These are phyloP conservation scores for Podaxis rugospora DNA, from an alignment of 768 basidiomycete genomes.

Conservation along the genomic window DNA sequence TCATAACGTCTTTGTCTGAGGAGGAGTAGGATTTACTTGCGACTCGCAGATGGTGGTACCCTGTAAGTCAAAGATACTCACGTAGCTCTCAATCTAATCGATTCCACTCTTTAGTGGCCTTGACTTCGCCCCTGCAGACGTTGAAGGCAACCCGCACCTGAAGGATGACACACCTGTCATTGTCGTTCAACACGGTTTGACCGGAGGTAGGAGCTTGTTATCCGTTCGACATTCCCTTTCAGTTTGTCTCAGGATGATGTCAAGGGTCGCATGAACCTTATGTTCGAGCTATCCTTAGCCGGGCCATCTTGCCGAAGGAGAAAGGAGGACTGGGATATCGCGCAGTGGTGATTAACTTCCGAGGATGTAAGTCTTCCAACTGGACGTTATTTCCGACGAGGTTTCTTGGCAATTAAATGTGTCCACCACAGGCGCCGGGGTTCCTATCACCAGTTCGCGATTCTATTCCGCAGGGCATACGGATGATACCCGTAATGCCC, in stretches of 20 bases:
- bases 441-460: slow-evolving; percentile 76
- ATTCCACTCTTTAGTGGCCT: slow-evolving; percentile 41
- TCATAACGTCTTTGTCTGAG: background rate
- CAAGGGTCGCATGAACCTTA: slow-evolving; percentile 88
- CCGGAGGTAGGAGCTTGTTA: slow-evolving; percentile 35
- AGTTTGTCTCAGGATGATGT: background rate
- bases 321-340: slow-evolving; percentile 90
- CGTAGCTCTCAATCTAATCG: slow-evolving; percentile 3
- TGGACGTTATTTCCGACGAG: background rate
- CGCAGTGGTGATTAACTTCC: slow-evolving; percentile 87
- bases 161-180: slow-evolving; percentile 46
- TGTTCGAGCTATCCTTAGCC: slow-evolving; percentile 75
- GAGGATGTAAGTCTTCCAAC: slow-evolving; percentile 65
- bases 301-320: slow-evolving; percentile 62
- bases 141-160: slow-evolving; percentile 20
- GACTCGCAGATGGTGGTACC: slow-evolving; percentile 59
- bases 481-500: slow-evolving; percentile 79
- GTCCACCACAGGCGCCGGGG: slow-evolving; percentile 63
- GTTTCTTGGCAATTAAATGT: slow-evolving; percentile 14
- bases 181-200: slow-evolving; percentile 54
- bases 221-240: background rate
- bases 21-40: slow-evolving; percentile 39
- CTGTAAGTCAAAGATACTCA: slow-evolving; percentile 36
- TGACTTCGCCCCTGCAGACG: slow-evolving; percentile 54
- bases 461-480: slow-evolving; percentile 89